A percentile compares a stretch with the other conserved stretches of the same genome.
Evolutionary conservation across 2,329 filamentous ascomycete species (phyloP).

Genomic region (Pseudogymnoascus sp.): DNA sequence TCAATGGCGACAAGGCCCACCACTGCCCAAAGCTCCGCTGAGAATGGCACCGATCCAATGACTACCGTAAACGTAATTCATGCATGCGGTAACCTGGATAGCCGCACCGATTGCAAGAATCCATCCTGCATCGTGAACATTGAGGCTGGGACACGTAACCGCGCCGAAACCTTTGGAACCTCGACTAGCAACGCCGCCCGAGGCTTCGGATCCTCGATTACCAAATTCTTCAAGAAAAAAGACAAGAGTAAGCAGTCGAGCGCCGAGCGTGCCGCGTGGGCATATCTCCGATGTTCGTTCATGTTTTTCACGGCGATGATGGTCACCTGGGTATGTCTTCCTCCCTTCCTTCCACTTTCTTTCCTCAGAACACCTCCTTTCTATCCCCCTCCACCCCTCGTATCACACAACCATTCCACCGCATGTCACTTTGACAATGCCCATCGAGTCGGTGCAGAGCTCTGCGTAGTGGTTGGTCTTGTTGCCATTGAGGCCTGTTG

Average conservation of each 20-base stretch:
- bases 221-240: background rate
- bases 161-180: too few relatives aligned
- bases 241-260: background rate
- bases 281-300: constrained; percentile 62
- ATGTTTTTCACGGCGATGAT: constrained; percentile 65
- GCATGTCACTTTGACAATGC: background rate
- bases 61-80: constrained; percentile 31
- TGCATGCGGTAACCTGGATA: background rate
- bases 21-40: too few relatives aligned
- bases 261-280: constrained; percentile 57
- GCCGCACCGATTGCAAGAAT: constrained; percentile 36
- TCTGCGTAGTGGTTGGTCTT: too few relatives aligned
- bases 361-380: constrained; percentile 48
- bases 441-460: too few relatives aligned
- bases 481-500: too few relatives aligned
- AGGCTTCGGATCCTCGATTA: background rate
- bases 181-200: background rate
- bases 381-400: constrained; percentile 41
- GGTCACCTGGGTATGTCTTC: constrained; percentile 61
- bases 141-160: background rate
- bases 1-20: background rate
- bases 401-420: background rate
- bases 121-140: constrained; percentile 17
- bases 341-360: constrained; percentile 63
- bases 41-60: too few relatives aligned